These are phyloP conservation scores for Amanita pseudoporphyria DNA, from an alignment of 768 basidiomycete species.

Conservation along the genomic window DNA sequence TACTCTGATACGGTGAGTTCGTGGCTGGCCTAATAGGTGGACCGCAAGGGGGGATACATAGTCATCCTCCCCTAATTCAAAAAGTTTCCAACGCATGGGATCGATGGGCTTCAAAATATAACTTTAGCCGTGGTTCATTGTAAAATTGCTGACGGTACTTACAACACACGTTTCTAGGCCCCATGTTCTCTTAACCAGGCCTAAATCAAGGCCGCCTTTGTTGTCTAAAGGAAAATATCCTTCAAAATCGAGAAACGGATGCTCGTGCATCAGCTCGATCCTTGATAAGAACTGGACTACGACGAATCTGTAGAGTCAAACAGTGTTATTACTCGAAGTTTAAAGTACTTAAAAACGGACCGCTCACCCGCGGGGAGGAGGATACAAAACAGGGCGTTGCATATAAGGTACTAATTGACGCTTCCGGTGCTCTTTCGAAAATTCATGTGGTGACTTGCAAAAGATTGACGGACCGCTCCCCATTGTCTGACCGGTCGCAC, in stretches of 20 bases:
- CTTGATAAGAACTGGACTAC: slow-evolving; percentile 4
- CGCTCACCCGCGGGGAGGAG: slow-evolving; percentile 5
- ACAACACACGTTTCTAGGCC: slow-evolving; percentile 5
- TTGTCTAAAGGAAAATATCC: slow-evolving; percentile 3
- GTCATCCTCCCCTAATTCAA: neutral
- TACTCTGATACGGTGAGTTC: neutral
- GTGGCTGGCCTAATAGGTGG: neutral
- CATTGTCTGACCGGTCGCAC: neutral
- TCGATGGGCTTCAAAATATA: slow-evolving; percentile 1
- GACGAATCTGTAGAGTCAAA: neutral
- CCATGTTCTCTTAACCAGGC: slow-evolving; percentile 1
- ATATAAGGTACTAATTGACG: neutral
- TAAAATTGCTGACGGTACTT: neutral
- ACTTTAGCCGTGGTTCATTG: neutral
- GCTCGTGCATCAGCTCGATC: neutral
- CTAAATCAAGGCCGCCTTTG: slow-evolving; percentile 4
- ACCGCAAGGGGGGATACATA: slow-evolving; percentile 3
- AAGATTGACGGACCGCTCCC: slow-evolving; percentile 6
- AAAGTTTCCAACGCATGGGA: slow-evolving; percentile 1
- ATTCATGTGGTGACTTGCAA: slow-evolving; percentile 5
- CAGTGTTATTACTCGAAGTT: neutral
- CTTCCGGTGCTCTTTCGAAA: neutral
- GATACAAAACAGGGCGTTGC: slow-evolving; percentile 2
- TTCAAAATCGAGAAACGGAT: slow-evolving; percentile 5
- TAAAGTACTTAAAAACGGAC: neutral